Conservation (phyloP, 2,329 filamentous ascomycete species). For the Cladosporium velox region DNA sequence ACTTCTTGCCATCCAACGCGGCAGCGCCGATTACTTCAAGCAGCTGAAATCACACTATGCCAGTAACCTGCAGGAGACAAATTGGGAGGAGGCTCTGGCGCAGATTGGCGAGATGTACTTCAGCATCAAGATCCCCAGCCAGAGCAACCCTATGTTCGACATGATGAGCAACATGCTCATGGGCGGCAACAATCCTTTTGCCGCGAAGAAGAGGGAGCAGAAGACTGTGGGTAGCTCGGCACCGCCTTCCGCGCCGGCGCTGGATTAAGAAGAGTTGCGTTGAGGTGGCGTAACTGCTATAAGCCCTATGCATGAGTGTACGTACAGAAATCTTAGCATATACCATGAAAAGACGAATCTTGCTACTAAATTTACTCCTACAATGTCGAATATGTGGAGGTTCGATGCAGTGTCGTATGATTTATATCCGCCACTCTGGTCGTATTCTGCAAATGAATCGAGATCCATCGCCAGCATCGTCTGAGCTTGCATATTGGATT, state of each 20-base stretch:
- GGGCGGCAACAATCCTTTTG: conserved; percentile 64
- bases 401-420: too few species aligned
- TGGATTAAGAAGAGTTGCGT: conserved; percentile 29
- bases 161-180: conserved; percentile 98
- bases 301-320: not conserved
- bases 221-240: conserved; percentile 51
- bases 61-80: conserved; percentile 71
- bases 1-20: conserved; percentile 79
- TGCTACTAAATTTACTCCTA: not conserved
- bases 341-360: not conserved
- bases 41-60: conserved; percentile 82
- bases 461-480: too few species aligned
- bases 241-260: conserved; percentile 36
- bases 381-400: too few species aligned
- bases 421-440: too few species aligned
- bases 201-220: conserved; percentile 43
- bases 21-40: conserved; percentile 74
- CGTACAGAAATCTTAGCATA: not conserved
- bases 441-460: too few species aligned
- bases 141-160: conserved; percentile 91
- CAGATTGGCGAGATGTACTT: conserved; percentile 97
- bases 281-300: not conserved
- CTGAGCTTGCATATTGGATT: too few species aligned
- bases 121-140: conserved; percentile 80
- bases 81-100: conserved; percentile 77